Evolutionary conservation across 805 yeast species (phyloP), one percentile per base, ranked within the genome.

Genomic region (Myxozyma neglecta): DNA sequence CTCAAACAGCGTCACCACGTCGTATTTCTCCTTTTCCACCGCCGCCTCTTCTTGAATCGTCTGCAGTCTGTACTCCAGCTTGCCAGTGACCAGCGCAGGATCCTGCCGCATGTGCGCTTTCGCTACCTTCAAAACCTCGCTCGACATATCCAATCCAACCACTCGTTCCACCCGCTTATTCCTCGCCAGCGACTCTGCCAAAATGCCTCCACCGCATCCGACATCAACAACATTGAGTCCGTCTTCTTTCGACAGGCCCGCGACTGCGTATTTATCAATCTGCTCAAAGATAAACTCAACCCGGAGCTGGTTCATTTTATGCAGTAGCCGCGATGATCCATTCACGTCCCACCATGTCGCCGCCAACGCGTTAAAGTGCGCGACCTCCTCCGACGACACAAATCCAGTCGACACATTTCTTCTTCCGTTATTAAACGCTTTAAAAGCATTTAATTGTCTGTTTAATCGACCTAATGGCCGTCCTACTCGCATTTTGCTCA

Each of bases 131-230:
- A 94, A 71, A 7, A 92, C 97, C 47, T 90, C 96, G 0, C 82
- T 80, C 0, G 97, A 88, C 70, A 93, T 79, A 74, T 94, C 99
- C 48, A 93, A 83, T 1, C 96, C 99, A 53, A 77, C 80, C 5
- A 94, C 97, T 1, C 77, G 71, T 10, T 79, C 72, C 3, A 90
- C 83, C 61, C 82, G 81, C 11, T 72, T 67, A 68, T 89, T 75
- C 67, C 99, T 79, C 0, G 96, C 97, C 71, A 94, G 74, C 0
- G 93, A 86, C 72, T 94, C 99, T 5, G 92, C 79, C 18, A 94
- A 76, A 32, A 94, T 86, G 0, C 99, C 99, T n/a, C 99, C 99
- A 18, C 99, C 99, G 73, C 99, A 94, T 0, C 99, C 99, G 56
- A 94, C 85, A 72, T 94, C 99, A 59, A 94, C 76, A 0, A 85